Evolutionary conservation across 495 filamentous ascomycete species (phyloP).

Genomic region (Aspergillus heteromorphus): DNA sequence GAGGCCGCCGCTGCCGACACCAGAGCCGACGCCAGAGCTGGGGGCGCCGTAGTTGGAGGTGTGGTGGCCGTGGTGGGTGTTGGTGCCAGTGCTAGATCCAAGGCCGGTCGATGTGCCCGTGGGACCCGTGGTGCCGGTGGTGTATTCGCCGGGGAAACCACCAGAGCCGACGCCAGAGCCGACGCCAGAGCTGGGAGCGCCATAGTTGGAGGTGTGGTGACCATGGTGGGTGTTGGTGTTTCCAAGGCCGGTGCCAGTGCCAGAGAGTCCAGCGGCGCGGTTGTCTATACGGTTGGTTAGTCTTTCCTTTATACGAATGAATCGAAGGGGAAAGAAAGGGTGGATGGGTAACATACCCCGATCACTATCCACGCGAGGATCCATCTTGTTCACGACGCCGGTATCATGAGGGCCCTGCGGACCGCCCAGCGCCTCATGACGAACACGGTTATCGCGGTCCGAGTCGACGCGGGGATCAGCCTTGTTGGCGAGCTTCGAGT

Average conservation of each 20-base stretch:
- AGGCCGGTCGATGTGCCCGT: too few relatives aligned
- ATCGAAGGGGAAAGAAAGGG: too few relatives aligned
- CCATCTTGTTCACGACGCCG: conserved; percentile 17
- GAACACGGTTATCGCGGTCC: conserved; percentile 2
- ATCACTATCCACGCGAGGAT: conserved; percentile 26
- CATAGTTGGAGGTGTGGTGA: neutral
- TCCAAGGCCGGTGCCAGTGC: too few relatives aligned
- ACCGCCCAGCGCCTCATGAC: conserved; percentile 2
- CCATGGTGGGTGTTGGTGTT: neutral
- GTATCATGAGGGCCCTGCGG: conserved; percentile 6
- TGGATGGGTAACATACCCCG: conserved; percentile 24
- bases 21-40: conserved; percentile 16
- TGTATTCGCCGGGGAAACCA: conserved; percentile 13
- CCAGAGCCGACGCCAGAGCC: conserved; percentile 5
- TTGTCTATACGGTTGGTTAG: neutral
- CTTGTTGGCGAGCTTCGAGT: conserved; percentile 4
- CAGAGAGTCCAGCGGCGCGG: conserved; percentile 1
- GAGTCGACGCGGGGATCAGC: conserved; percentile 4
- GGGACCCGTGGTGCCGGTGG: conserved; percentile 23
- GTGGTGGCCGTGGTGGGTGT: neutral
- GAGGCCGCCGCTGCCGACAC: conserved; percentile 7
- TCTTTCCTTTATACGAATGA: too few relatives aligned
- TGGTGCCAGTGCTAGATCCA: neutral
- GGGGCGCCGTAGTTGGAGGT: neutral
- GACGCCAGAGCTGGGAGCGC: conserved; percentile 12